Percentiles rank a stretch among this genome's conserved stretches.
Conservation (phyloP, 768 basidiomycete genomes). For the Glaciozyma antarctica region DNA sequence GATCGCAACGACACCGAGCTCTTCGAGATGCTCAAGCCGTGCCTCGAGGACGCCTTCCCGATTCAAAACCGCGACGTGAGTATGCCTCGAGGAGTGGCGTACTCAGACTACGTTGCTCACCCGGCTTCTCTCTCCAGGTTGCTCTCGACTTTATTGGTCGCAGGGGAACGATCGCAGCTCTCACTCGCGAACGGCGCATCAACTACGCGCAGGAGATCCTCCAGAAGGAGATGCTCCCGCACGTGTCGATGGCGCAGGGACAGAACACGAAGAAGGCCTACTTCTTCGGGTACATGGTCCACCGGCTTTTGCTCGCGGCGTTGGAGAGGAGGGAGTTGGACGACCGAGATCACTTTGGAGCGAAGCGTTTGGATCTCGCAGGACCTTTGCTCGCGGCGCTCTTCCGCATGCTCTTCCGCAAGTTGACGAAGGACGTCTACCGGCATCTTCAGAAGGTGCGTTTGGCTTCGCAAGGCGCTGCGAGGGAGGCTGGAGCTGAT, state of each 20-base stretch:
- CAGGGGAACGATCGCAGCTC: constrained; percentile 86
- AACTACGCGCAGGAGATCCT: constrained; percentile 95
- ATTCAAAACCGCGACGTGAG: constrained; percentile 89
- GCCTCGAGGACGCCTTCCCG: constrained; percentile 95
- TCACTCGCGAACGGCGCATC: constrained; percentile 82
- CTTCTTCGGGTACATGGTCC: constrained; percentile 99
- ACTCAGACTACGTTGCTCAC: background rate
- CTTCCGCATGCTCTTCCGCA: constrained; percentile 95
- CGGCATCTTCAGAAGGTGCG: constrained; percentile 89
- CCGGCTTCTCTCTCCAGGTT: constrained; percentile 38
- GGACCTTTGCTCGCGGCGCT: constrained; percentile 92
- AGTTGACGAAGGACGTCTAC: constrained; percentile 92
- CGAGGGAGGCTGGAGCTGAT: background rate
- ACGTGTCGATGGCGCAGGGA: constrained; percentile 89
- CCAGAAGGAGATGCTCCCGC: constrained; percentile 97
- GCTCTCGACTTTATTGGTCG: constrained; percentile 97
- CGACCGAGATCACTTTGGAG: constrained; percentile 98
- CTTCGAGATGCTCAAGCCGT: constrained; percentile 96
- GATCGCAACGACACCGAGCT: constrained; percentile 92
- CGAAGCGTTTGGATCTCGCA: constrained; percentile 91
- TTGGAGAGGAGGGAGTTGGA: constrained; percentile 90
- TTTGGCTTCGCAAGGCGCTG: background rate
- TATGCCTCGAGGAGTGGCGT: background rate
- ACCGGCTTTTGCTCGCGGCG: constrained; percentile 84
- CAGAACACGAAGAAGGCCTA: constrained; percentile 97